Base-by-base conservation (phyloP, 257 asterid genomes). In the Penstemon newberryi region DNA sequence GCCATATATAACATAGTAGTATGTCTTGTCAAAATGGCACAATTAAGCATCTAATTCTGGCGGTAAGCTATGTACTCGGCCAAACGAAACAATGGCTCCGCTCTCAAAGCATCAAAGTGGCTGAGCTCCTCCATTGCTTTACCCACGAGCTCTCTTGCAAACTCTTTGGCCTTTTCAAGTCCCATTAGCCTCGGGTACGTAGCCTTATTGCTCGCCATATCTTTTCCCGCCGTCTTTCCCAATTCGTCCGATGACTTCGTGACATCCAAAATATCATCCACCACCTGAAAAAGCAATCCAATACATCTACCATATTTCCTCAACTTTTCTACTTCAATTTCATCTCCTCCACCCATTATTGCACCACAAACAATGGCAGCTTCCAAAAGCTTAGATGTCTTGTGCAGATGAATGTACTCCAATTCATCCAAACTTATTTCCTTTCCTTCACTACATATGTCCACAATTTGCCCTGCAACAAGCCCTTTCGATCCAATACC, bases 221-320 rank as follows among this genome's bases (percentile, higher is more conserved):
- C 78, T 11, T 66, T 73, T 5, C 78, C 78, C 2, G 73, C 73
- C 0, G 78, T 65, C 42, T 73, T 73, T 3, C 78, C 78, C 67
- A 73, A 52, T 58, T 66, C 73, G 38, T 66, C 10, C 6, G 57
- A 56, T 38, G 73, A 73, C 39, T 25, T 57, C 5, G 78, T 73
- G 3, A 73, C 72, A 47, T 66, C 69, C 43, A 66, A 50, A 62
- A 62, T 61, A 50, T 71, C 75, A 36, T 62, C 75, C 36, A 71
- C 63, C 7, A 71, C 70, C 5, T 57, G 73, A 66, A 66, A 73
- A 5, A 66, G 11, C 4, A 73, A 19, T 15, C 77, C 77, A 4
- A 67, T 53, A 12, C 42, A 46, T 47, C 66, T 47, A 4, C 49
- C 72, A 19, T 33, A 73, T 19, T 37, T 67, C 57, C 68, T 66